phyloP scores from a whole-genome alignment of 2,329 filamentous ascomycete species.

The Neurospora crassa region DNA sequence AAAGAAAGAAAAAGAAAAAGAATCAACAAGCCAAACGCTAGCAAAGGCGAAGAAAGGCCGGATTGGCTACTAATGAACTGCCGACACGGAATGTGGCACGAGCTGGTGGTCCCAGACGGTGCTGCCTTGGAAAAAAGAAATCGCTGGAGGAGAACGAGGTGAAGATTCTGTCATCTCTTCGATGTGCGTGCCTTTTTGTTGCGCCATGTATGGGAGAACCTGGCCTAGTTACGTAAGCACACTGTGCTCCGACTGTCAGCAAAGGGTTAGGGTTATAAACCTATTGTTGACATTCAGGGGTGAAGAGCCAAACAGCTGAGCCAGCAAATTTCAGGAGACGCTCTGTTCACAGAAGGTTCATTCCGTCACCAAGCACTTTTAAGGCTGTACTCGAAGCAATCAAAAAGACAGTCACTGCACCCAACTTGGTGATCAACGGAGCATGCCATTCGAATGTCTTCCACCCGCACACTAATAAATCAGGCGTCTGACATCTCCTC shows the following conservation, averaged over 20 bases:
- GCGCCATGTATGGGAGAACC: not conserved
- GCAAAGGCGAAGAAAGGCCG: not conserved
- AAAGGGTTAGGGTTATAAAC: not conserved
- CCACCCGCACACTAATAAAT: not conserved
- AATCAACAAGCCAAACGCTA: not conserved
- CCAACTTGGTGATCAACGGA: not conserved
- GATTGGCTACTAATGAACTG: not conserved
- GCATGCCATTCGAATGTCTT: not conserved
- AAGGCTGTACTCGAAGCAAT: not conserved
- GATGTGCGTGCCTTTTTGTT: not conserved
- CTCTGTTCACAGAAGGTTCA: not conserved
- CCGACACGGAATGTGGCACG: not conserved
- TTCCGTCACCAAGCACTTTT: not conserved
- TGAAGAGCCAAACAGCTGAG: not conserved
- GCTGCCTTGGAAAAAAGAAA: not conserved
- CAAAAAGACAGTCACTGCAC: not conserved
- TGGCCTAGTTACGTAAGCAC: not conserved
- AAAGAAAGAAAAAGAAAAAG: not conserved
- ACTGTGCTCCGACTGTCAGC: not conserved
- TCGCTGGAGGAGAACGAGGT: not conserved
- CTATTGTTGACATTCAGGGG: not conserved
- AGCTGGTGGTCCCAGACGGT: not conserved
- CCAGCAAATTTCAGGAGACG: not conserved
- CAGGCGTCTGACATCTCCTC: not conserved
- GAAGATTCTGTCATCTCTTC: not conserved